Percentiles rank a stretch among this genome's conserved stretches.
Evolutionary conservation across 768 basidiomycete species (phyloP).

Genomic region (Naematelia aurantialba): DNA sequence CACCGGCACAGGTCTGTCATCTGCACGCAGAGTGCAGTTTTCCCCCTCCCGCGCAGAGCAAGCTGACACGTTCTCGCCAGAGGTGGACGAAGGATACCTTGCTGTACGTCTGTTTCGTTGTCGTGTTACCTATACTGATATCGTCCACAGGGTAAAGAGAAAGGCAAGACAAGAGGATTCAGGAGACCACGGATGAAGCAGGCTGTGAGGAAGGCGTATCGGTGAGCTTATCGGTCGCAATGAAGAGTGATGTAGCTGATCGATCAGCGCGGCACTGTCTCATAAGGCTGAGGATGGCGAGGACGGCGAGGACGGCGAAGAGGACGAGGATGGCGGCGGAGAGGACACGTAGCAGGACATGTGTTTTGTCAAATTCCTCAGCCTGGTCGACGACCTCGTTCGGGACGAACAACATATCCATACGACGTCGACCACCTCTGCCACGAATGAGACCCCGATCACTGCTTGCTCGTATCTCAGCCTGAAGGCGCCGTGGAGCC

Average conservation of each 20-base stretch:
- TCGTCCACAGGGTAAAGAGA: slow-evolving; percentile 39
- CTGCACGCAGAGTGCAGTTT: background rate
- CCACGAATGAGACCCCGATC: too few species aligned
- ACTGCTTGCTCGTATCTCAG: too few species aligned
- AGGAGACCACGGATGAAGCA: slow-evolving; percentile 57
- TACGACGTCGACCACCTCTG: too few species aligned
- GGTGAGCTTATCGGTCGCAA: slow-evolving; percentile 55
- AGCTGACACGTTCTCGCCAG: slow-evolving; percentile 50
- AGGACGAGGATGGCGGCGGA: background rate
- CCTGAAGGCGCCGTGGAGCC: too few species aligned
- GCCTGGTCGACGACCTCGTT: too few species aligned
- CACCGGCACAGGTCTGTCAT: too few species aligned
- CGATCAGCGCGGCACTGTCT: background rate
- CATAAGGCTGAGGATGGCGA: background rate
- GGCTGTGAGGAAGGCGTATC: slow-evolving; percentile 62
- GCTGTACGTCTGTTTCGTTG: slow-evolving; percentile 44
- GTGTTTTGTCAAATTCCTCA: too few species aligned
- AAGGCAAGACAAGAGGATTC: slow-evolving; percentile 59
- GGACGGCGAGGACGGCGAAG: slow-evolving; percentile 5
- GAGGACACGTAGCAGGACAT: too few species aligned
- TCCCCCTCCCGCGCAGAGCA: background rate
- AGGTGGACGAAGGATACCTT: slow-evolving; percentile 63
- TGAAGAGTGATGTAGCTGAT: background rate
- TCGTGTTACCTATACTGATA: background rate
- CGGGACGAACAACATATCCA: too few species aligned